phyloP scores from a whole-genome alignment of 2,329 filamentous ascomycete species.

The Pyrenophora teres region DNA sequence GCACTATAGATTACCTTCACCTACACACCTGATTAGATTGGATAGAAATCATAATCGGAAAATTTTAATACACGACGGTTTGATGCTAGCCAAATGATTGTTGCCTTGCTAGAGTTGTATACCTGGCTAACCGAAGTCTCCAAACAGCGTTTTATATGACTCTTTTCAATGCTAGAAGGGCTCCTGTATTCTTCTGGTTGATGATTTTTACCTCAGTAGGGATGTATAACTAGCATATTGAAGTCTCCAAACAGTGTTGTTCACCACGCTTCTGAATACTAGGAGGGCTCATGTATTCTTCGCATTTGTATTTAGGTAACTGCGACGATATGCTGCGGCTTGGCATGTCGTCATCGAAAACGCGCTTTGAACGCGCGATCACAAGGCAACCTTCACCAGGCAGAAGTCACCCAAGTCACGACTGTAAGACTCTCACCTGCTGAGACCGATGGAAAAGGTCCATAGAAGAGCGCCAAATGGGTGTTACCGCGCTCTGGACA shows the following conservation, averaged over 20 bases:
- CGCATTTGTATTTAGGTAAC: not conserved
- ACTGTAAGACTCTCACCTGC: not conserved
- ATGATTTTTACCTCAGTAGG: too few species aligned
- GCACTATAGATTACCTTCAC: constrained; percentile 7
- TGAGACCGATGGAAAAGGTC: constrained; percentile 20
- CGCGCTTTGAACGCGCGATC: constrained; percentile 25
- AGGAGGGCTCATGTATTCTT: too few species aligned
- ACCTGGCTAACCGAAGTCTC: too few species aligned
- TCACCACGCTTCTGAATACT: too few species aligned
- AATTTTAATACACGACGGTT: not conserved
- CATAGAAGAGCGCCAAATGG: constrained; percentile 63
- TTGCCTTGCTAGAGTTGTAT: too few species aligned
- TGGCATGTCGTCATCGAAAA: constrained; percentile 23
- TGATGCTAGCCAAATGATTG: too few species aligned
- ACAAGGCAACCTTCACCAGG: constrained; percentile 19
- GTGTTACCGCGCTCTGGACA: constrained; percentile 97
- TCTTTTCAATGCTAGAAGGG: too few species aligned
- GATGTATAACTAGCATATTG: too few species aligned
- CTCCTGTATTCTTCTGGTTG: too few species aligned
- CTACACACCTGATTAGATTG: constrained; percentile 4
- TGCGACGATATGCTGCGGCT: not conserved
- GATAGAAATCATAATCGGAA: constrained; percentile 3
- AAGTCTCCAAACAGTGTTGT: too few species aligned
- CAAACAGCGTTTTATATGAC: too few species aligned
- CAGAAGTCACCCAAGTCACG: not conserved